Evolutionary conservation across 2,329 filamentous ascomycete genomes (phyloP), one percentile per base, ranked within the genome.

Genomic region (Fusarium oligoseptatum): DNA sequence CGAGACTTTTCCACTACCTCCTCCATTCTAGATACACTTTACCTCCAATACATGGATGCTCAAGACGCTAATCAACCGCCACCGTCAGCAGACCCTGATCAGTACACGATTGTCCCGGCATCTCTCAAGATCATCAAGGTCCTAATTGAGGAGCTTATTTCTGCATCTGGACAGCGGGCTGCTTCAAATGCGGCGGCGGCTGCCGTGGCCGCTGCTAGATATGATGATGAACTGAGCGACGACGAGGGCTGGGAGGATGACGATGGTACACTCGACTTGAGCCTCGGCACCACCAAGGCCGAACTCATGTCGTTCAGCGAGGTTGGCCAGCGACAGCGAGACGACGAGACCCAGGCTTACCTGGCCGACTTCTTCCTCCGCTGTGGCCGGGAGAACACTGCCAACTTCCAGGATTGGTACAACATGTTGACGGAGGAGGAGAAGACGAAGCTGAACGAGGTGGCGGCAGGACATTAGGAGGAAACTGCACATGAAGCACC

Each of bases 71-170:
- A 82, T 77, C 17, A 65, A 57, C 39, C 66, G n/a, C 64, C 72
- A 20, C 29, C 64, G 58, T 34, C 56, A 67, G 43, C 80, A 94
- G 92, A 96, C 81, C 97, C 97, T 17, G 95, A 98, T 81, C 92
- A 93, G 81, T 98, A 93, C 85, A 98, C 95, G 7, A 91, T 94
- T 70, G 91, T 99, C 68, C 91, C 95, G 0, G 95, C 95, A 0
- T 92, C 94, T 2, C 89, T 99, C 80, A 99, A 99, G 86, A 98
- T 99, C 70, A 86, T 98, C 83, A 99, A 99, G 86, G 93, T 98
- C 5, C 90, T 99, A 10, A 93, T 98, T 56, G 95, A 98, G 80
- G 97, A 99, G 84, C 90, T 99, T 4, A 87, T 94, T 7, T 95
- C 94, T 0, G 94, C 95, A 2, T 92, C 94, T 6, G 94, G 94